These are phyloP conservation scores for Caloboletus firmus DNA, from an alignment of 1,284 basidiomycete species.

Conservation along the genomic window DNA sequence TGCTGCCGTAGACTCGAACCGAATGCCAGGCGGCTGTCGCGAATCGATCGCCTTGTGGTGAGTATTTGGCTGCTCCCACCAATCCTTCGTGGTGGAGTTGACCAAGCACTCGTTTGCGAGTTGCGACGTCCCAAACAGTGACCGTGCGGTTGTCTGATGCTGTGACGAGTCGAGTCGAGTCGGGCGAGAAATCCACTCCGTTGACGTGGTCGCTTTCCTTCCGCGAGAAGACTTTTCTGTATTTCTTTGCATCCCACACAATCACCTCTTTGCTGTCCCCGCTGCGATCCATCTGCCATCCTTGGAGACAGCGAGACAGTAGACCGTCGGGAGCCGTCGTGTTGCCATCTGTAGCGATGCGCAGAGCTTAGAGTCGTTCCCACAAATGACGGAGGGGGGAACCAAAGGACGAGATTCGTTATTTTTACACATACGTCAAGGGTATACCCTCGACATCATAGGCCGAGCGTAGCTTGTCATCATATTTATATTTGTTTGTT, in stretches of 20 bases:
- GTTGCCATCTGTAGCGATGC: no score
- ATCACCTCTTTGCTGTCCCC: neutral
- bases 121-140: neutral
- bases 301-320: slow-evolving; percentile 2
- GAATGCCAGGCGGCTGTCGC: neutral
- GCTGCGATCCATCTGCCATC: slow-evolving; percentile 11
- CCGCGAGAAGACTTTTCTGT: neutral
- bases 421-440: no score
- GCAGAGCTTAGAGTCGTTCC: no score
- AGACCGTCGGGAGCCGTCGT: neutral
- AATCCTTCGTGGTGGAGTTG: neutral
- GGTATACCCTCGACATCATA: no score
- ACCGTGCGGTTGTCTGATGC: no score
- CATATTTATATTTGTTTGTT: no score
- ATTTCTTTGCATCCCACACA: neutral
- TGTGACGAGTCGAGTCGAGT: slow-evolving; percentile 8
- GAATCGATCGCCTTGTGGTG: neutral
- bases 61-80: neutral
- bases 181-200: neutral
- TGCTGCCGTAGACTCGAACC: neutral
- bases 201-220: neutral
- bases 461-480: no score
- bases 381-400: no score
- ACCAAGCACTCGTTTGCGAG: neutral
- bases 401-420: no score